A percentile compares a stretch with the other conserved stretches of the same genome.
Conservation (phyloP, 257 asterid genomes). For the Penstemon newberryi region DNA sequence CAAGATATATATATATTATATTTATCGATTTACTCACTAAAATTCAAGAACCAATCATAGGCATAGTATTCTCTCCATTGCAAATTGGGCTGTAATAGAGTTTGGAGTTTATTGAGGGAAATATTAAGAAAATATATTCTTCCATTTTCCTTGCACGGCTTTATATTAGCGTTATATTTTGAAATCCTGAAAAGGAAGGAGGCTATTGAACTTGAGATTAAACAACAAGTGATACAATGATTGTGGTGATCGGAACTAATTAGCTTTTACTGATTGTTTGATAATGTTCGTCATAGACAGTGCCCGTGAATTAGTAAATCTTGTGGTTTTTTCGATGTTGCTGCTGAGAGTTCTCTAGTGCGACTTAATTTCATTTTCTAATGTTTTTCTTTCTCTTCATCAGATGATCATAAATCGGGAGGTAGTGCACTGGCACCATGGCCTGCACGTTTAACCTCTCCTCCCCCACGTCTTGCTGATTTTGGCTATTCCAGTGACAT, state of each 20-base stretch:
- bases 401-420: constrained; percentile 80
- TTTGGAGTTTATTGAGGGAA: background rate
- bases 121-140: background rate
- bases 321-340: background rate
- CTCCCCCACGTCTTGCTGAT: constrained; percentile 98
- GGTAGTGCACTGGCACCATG: constrained; percentile 95
- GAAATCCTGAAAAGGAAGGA: background rate
- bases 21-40: no score
- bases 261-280: background rate
- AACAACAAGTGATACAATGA: background rate
- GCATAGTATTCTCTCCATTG: background rate
- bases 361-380: background rate
- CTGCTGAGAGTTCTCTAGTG: background rate
- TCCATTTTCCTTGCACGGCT: background rate
- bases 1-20: no score
- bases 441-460: constrained; percentile 85
- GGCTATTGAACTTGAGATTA: background rate
- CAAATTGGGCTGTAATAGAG: background rate
- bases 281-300: background rate
- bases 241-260: background rate
- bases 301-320: background rate
- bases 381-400: constrained; percentile 25
- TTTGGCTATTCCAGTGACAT: constrained; percentile 85
- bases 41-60: no score
- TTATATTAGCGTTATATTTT: background rate